These are phyloP conservation scores for Rhizoclosmatium globosum DNA, from an alignment of 192 early-diverging fungal species.

Conservation along the genomic window DNA sequence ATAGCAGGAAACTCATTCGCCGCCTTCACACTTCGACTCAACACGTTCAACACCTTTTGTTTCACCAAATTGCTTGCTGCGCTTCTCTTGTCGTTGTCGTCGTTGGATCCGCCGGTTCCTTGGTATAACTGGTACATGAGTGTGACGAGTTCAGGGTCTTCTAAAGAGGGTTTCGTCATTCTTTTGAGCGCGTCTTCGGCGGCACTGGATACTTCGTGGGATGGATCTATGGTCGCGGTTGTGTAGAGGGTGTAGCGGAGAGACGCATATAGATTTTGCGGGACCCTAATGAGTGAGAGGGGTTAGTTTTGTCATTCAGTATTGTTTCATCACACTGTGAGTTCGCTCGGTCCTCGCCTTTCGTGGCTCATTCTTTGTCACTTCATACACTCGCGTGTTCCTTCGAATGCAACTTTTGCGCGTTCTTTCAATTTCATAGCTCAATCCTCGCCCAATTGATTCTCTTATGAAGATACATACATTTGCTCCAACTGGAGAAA, in stretches of 20 bases:
- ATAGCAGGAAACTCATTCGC: constrained; percentile 74
- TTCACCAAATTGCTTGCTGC: constrained; percentile 67
- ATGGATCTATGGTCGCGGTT: constrained; percentile 72
- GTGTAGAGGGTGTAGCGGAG: constrained; percentile 71
- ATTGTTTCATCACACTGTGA: too few species aligned
- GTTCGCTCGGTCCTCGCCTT: too few species aligned
- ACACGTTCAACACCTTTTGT: constrained; percentile 64
- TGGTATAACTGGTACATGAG: constrained; percentile 69
- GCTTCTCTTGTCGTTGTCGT: constrained; percentile 18
- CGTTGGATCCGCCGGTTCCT: constrained; percentile 42
- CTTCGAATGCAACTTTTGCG: too few species aligned
- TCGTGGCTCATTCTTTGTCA: too few species aligned
- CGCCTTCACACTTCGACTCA: constrained; percentile 73
- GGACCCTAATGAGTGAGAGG: too few species aligned
- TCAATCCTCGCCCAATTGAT: too few species aligned
- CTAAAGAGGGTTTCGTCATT: constrained; percentile 72
- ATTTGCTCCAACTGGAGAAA: constrained; percentile 31
- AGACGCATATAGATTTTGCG: constrained; percentile 51
- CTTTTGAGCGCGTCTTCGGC: constrained; percentile 85
- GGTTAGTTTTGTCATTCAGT: too few species aligned
- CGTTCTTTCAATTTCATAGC: too few species aligned
- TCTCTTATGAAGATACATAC: too few species aligned
- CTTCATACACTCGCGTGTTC: too few species aligned
- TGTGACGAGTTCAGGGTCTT: constrained; percentile 63
- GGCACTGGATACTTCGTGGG: constrained; percentile 70